These are phyloP conservation scores for Durusdinium trenchii DNA, from an alignment of 73 alveolate genomes.

Conservation along the genomic window DNA sequence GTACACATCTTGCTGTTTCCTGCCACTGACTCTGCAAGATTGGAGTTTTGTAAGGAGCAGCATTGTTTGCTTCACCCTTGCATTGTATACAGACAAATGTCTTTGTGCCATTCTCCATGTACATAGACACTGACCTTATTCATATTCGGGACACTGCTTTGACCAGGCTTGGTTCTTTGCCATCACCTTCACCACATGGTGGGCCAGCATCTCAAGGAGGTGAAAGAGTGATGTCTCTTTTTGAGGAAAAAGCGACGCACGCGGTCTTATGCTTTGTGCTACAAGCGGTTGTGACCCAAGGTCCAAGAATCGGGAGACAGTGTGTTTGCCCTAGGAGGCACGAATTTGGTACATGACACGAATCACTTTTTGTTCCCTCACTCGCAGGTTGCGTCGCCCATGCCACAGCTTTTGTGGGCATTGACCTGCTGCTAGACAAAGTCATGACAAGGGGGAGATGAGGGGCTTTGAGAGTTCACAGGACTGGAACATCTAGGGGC, in stretches of 20 bases:
- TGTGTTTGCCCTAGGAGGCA: neutral
- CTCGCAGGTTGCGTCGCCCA: neutral
- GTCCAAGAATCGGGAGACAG: neutral
- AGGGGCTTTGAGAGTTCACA: too few species aligned
- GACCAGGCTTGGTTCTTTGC: slow-evolving; percentile 25
- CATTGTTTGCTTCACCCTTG: neutral
- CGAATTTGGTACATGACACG: neutral
- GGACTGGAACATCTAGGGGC: too few species aligned
- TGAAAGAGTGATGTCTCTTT: too few species aligned
- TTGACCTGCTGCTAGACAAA: neutral
- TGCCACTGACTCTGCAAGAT: neutral
- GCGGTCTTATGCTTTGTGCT: neutral
- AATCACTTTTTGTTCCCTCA: neutral
- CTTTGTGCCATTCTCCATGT: neutral
- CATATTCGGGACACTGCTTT: neutral
- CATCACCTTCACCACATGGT: slow-evolving; percentile 1
- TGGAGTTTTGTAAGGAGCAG: neutral
- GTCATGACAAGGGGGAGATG: too few species aligned
- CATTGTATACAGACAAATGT: neutral
- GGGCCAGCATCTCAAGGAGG: neutral
- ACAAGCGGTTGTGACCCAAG: neutral
- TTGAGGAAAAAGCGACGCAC: too few species aligned
- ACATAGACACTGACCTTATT: neutral
- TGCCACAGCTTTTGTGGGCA: neutral
- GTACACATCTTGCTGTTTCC: neutral